These are phyloP conservation scores for Wickerhamomyces ciferrii DNA, from an alignment of 805 yeast species.

Conservation along the genomic window DNA sequence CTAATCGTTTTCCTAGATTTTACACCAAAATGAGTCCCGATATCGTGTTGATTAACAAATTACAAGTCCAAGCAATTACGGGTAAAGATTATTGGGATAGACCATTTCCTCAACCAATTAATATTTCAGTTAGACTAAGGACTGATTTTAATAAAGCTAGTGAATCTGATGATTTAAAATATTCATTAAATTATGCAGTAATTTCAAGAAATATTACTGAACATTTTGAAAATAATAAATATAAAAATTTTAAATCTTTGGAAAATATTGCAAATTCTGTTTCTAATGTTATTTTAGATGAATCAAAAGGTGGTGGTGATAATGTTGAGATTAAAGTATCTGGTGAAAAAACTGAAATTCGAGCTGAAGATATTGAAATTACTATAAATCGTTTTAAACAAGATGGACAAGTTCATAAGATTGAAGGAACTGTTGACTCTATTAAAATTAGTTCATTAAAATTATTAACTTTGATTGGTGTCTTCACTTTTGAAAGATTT, in stretches of 20 bases:
- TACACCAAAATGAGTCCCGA: slow-evolving; percentile 8
- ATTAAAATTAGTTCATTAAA: slow-evolving; percentile 45
- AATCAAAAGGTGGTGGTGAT: slow-evolving; percentile 39
- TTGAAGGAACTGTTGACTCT: slow-evolving; percentile 10
- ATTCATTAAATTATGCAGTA: slow-evolving; percentile 86
- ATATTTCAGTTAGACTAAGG: slow-evolving; percentile 49
- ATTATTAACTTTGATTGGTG: slow-evolving; percentile 81
- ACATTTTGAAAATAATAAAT: slow-evolving; percentile 38
- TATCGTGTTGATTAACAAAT: slow-evolving; percentile 42
- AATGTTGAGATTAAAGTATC: slow-evolving; percentile 34
- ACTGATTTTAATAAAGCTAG: slow-evolving; percentile 76
- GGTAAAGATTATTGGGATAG: slow-evolving; percentile 77
- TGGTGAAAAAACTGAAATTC: slow-evolving; percentile 51
- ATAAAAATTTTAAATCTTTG: slow-evolving; percentile 28
- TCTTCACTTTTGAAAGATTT: slow-evolving; percentile 83
- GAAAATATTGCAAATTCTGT: slow-evolving; percentile 41
- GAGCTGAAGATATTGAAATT: slow-evolving; percentile 46
- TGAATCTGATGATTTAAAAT: slow-evolving; percentile 70
- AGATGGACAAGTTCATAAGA: slow-evolving; percentile 6
- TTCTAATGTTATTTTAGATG: slow-evolving; percentile 37
- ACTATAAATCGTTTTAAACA: slow-evolving; percentile 28
- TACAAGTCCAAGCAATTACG: slow-evolving; percentile 56
- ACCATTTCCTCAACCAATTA: slow-evolving; percentile 60
- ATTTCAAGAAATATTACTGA: slow-evolving; percentile 61
- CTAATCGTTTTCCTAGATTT: neutral